These are phyloP conservation scores for Chaetomium olivaceum DNA, from an alignment of 2,329 filamentous ascomycete genomes.

Conservation along the genomic window DNA sequence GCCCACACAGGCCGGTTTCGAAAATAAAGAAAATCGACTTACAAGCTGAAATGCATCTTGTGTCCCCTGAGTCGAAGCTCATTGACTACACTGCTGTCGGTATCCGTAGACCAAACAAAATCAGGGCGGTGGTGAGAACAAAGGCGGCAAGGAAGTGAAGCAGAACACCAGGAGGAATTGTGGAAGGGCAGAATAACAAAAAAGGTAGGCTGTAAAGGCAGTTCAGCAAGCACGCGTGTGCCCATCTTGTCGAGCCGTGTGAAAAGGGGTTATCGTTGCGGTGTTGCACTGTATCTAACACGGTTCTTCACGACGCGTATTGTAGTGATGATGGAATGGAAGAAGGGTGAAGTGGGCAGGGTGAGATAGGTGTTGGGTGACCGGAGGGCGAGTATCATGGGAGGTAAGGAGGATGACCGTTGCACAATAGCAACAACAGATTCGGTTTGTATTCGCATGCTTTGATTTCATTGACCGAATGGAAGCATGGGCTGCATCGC, in stretches of 20 bases:
- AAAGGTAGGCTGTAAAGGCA: neutral
- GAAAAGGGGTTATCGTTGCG: neutral
- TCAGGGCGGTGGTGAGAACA: neutral
- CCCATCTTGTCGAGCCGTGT: neutral
- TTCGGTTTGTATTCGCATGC: neutral
- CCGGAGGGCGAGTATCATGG: neutral
- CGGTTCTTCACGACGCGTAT: neutral
- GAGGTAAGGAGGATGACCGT: neutral
- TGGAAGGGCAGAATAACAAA: neutral
- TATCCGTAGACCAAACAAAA: conserved; percentile 1
- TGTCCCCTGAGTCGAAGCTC: neutral
- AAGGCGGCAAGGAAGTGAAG: neutral
- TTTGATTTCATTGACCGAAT: neutral
- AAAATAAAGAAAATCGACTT: conserved; percentile 9
- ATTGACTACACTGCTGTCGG: neutral
- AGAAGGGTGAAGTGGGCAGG: neutral
- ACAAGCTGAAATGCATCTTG: conserved; percentile 19
- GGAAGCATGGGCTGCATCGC: neutral
- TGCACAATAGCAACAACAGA: neutral
- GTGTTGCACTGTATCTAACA: conserved; percentile 6
- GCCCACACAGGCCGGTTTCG: neutral
- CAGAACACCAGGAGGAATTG: neutral
- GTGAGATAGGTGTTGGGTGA: neutral
- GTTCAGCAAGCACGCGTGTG: neutral
- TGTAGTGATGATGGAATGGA: conserved; percentile 9